Conservation (phyloP, 2,329 filamentous ascomycete genomes). For the Aureobasidium vineae region DNA sequence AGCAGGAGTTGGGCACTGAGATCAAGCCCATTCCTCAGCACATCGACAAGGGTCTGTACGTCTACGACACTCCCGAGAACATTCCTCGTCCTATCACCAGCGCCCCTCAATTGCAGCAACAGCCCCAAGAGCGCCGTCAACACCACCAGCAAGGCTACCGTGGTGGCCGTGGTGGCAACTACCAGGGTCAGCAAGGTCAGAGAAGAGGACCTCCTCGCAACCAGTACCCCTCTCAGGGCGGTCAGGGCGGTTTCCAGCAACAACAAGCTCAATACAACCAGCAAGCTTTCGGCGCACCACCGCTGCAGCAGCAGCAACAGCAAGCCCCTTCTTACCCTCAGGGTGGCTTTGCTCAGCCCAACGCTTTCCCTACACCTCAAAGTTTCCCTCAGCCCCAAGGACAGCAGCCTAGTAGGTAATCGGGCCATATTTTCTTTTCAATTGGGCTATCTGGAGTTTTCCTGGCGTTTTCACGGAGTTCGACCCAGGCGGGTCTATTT, state of each 20-base stretch:
- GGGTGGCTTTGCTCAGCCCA: conserved; percentile 10
- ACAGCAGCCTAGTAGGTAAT: conserved; percentile 14
- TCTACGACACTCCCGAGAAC: conserved; percentile 93
- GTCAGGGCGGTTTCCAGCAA: conserved; percentile 29
- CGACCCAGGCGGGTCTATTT: neutral
- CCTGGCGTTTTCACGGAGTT: conserved; percentile 8
- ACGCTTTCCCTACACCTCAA: conserved; percentile 20
- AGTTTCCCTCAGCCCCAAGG: conserved; percentile 16
- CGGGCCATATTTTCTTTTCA: neutral
- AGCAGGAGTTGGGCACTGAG: conserved; percentile 94
- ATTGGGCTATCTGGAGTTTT: neutral
- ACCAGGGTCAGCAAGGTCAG: conserved; percentile 36
- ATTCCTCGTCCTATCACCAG: conserved; percentile 80
- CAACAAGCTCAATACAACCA: conserved; percentile 34
- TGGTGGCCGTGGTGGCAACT: conserved; percentile 36
- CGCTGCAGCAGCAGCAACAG: conserved; percentile 34
- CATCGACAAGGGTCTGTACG: conserved; percentile 97
- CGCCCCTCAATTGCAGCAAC: conserved; percentile 41
- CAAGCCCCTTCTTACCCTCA: conserved; percentile 33
- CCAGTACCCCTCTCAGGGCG: conserved; percentile 31
- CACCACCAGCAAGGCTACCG: conserved; percentile 39
- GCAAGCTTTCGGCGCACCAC: conserved; percentile 27
- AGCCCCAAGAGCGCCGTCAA: conserved; percentile 33
- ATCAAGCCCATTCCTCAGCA: conserved; percentile 92
- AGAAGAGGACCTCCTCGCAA: conserved; percentile 36